Percentiles rank a stretch among this genome's conserved stretches.
Evolutionary conservation across 371 early-diverging fungal genomes (phyloP).

Genomic region (Rhizopus stolonifer): DNA sequence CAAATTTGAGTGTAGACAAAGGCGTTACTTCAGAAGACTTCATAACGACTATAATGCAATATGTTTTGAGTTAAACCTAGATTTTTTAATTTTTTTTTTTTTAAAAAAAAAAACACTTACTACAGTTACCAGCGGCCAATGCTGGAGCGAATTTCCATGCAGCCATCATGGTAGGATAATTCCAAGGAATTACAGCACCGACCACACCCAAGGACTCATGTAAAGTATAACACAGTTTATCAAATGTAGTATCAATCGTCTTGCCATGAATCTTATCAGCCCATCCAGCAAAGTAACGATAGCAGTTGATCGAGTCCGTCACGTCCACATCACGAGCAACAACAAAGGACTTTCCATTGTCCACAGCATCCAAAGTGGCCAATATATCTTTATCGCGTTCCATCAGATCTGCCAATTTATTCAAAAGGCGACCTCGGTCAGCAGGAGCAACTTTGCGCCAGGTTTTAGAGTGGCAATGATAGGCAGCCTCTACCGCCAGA

Average conservation of each 20-base stretch:
- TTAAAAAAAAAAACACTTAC: constrained; percentile 29
- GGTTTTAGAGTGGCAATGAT: constrained; percentile 62
- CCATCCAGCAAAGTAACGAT: constrained; percentile 80
- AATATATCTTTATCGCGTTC: constrained; percentile 70
- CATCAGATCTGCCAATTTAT: constrained; percentile 73
- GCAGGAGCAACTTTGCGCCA: constrained; percentile 67
- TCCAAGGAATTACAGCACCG: constrained; percentile 70
- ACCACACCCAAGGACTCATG: constrained; percentile 81
- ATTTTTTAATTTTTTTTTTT: not conserved
- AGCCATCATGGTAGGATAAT: constrained; percentile 65
- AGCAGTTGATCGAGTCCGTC: constrained; percentile 62
- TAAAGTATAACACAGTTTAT: constrained; percentile 77
- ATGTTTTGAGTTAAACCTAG: not conserved
- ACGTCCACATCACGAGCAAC: constrained; percentile 68
- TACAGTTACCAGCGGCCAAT: constrained; percentile 68
- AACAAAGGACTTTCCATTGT: constrained; percentile 82
- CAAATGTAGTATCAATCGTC: constrained; percentile 37
- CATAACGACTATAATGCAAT: constrained; percentile 21
- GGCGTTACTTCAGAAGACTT: constrained; percentile 58
- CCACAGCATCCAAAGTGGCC: constrained; percentile 79
- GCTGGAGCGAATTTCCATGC: constrained; percentile 89
- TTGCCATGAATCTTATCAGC: constrained; percentile 47
- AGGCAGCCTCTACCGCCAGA: constrained; percentile 73
- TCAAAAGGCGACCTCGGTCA: constrained; percentile 37
- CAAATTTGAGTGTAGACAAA: constrained; percentile 46